phyloP scores from a whole-genome alignment of 2,329 filamentous ascomycete genomes.

The Apiospora kogelbergensis region DNA sequence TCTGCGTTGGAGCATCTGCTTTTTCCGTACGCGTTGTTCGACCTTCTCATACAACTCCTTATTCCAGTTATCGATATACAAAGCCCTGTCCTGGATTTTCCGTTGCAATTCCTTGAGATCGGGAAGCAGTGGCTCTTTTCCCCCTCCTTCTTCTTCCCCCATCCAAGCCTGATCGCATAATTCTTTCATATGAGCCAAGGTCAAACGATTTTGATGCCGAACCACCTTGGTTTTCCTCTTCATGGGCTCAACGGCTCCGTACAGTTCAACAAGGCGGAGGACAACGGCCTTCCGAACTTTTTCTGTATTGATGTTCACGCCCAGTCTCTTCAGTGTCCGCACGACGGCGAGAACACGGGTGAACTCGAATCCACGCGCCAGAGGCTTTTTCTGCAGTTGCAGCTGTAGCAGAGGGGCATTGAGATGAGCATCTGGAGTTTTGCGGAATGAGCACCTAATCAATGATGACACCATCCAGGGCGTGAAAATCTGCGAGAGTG shows the following conservation, averaged over 20 bases:
- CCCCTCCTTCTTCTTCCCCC: conserved; percentile 9
- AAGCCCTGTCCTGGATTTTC: conserved; percentile 12
- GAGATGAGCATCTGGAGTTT: conserved; percentile 26
- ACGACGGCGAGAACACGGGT: conserved; percentile 34
- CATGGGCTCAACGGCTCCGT: conserved; percentile 25
- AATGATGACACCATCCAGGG: conserved; percentile 38
- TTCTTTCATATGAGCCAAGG: conserved; percentile 32
- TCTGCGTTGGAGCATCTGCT: neutral
- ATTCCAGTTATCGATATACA: neutral
- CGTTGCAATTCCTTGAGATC: conserved; percentile 25
- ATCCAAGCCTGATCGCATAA: conserved; percentile 40
- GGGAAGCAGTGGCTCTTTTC: conserved; percentile 26
- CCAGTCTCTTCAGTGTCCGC: conserved; percentile 31
- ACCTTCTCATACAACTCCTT: neutral
- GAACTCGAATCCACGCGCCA: conserved; percentile 26
- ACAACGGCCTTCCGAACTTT: conserved; percentile 28
- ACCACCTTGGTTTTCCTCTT: conserved; percentile 21
- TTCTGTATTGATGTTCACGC: conserved; percentile 25
- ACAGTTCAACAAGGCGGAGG: conserved; percentile 33
- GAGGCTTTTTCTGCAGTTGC: conserved; percentile 3
- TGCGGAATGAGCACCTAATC: conserved; percentile 47
- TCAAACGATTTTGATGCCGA: conserved; percentile 27
- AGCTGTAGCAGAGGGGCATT: conserved; percentile 12
- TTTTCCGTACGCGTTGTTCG: neutral
- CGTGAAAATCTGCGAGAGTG: conserved; percentile 47